Evolutionary conservation across 805 yeast genomes (phyloP), one percentile per base, ranked within the genome.

Genomic region (Cyberlindnera mrakii): DNA sequence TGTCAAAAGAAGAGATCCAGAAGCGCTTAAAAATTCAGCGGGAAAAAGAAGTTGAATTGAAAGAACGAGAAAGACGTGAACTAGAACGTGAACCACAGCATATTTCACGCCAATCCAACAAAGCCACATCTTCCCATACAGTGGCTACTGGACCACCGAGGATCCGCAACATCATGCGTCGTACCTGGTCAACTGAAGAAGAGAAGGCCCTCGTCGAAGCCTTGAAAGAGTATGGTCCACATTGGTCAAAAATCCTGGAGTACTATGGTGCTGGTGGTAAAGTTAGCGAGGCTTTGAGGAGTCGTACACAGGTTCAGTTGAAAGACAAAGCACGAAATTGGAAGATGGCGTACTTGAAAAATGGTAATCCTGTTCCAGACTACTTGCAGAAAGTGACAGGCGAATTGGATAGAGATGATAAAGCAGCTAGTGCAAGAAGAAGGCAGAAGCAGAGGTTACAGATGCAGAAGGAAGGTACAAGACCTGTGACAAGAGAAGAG

Each of bases 271-370:
- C 96, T 4, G 98, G 98, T 8, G 99, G 99, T 4, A 74, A 82
- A 37, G 72, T 84, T 20, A 79, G 82, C 33, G 98, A 93, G 60
- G 77, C 81, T 1, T 71, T 93, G 52, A 91, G 88, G 63, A 85
- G 88, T 59, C 72, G 99, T 59, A 82, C 85, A 4, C 95, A 89
- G 56, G 87, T 91, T 15, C 99, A 93, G 60, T 71, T 93, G 45
- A 93, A 93, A 62, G 99, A 93, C 60, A 93, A 93, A 60, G 98
- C 98, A 0, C 75, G 99, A 51, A 93, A 93, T 59, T 85, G 96
- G 88, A 93, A 93, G 60, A 76, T 90, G 77, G 81, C 82, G 51
- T 88, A 83, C 59, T 66, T 89, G 45, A 85, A 88, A 56, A 75
- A 80, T 40, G 85, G 85, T 1, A 63, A 80, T 31, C 83, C 85